Evolutionary conservation across 2,329 filamentous ascomycete species (phyloP).

Genomic region (Xylariaceae sp.): DNA sequence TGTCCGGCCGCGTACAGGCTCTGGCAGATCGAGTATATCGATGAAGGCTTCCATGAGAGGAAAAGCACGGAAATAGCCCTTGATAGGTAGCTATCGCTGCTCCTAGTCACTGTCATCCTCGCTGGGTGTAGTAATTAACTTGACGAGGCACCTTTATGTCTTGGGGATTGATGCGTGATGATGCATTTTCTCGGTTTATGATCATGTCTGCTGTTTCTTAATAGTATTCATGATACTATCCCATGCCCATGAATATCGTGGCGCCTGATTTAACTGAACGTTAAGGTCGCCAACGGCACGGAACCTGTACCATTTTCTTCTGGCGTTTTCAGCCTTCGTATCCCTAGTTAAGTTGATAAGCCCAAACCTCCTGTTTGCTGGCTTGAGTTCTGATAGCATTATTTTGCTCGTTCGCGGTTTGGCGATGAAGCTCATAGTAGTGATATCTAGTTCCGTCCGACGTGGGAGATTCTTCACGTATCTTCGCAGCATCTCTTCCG

Average conservation of each 20-base stretch:
- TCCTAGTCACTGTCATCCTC: too few relatives aligned
- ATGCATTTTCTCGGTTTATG: neutral
- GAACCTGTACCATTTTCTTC: constrained; percentile 42
- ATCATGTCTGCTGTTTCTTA: constrained; percentile 19
- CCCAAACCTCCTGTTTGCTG: constrained; percentile 37
- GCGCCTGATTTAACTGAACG: constrained; percentile 33
- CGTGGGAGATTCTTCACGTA: constrained; percentile 53
- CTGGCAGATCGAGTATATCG: too few relatives aligned
- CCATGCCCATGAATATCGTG: constrained; percentile 43
- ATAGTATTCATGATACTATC: constrained; percentile 34
- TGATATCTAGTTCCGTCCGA: constrained; percentile 51
- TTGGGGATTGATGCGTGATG: neutral
- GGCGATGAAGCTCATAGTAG: constrained; percentile 58
- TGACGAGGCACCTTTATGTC: neutral
- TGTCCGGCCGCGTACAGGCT: too few relatives aligned
- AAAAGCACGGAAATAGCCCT: too few relatives aligned
- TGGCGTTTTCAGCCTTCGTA: constrained; percentile 31
- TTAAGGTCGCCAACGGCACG: constrained; percentile 42
- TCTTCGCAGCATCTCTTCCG: constrained; percentile 56
- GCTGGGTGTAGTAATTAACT: too few relatives aligned
- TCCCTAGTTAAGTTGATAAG: constrained; percentile 44
- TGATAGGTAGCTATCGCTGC: too few relatives aligned
- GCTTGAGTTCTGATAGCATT: constrained; percentile 39
- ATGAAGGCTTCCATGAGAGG: too few relatives aligned
- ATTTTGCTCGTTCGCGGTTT: constrained; percentile 50